Base-by-base conservation (phyloP, 176 grass and related monocot species). In the Hsuehochloa calcarea region DNA sequence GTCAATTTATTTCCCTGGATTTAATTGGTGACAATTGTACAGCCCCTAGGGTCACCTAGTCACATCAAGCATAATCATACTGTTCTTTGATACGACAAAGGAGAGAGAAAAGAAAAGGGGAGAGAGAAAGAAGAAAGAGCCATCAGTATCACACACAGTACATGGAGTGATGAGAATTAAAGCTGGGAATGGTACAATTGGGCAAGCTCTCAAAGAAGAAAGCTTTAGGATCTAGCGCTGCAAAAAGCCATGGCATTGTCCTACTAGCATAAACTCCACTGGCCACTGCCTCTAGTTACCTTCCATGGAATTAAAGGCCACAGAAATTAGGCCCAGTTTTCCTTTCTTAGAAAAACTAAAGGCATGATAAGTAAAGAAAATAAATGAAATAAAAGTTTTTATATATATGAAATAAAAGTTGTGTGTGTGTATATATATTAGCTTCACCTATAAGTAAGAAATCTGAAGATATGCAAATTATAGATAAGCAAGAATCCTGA, bases 21-120 rank as follows among this genome's bases (percentile, higher is more conserved):
- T 34, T 46, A 91, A 25, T 44, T 51, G 75, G 75, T 80, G 85
- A 87, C 68, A 84, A 80, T 84, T 46, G 80, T 84, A 90, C 89
- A 87, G 20, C 35, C 5, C 5, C 54, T 12, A 70, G 80, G 75
- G 80, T 75, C 75, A 87, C 70, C 84, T 79, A 7, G 85, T 84
- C 89, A 84, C 89, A 70, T 84, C 85, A 64, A 61, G 75, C 75
- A 80, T 63, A 84, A 91, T 87, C 68, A 87, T 84, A 68, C 84
- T 87, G 68, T 83, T 75, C 51, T 74, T 84, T 84, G 80, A 87
- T 41, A 79, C 20, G 75, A 84, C 74, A 74, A 60, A 72, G 79
- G 25, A 45, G 65, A 55, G 26, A 37, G 70, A 62, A 58, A 70
- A 73, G 41, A 10, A 12, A 29, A 8, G 10, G 23, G 8, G 4